Conservation (phyloP, 345 rosid genomes). For the Acer saccharum region DNA sequence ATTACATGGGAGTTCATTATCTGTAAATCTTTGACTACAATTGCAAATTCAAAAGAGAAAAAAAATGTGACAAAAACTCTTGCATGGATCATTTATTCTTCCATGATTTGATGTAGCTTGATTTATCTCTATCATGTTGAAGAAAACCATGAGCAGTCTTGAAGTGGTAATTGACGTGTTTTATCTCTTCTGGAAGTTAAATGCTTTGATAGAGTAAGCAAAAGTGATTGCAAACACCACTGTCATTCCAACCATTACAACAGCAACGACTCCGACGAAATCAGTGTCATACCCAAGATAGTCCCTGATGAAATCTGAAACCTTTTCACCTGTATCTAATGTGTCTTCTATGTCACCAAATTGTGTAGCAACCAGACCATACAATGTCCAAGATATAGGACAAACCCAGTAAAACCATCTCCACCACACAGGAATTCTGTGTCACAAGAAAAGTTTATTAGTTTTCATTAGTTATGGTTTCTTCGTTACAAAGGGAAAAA, state of each 20-base stretch:
- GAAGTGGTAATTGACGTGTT: not conserved
- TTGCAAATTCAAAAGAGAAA: not conserved
- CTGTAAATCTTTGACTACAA: not conserved
- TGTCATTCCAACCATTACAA: slow-evolving; percentile 45
- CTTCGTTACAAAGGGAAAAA: not conserved
- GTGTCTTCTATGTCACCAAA: slow-evolving; percentile 46
- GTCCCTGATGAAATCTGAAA: slow-evolving; percentile 50
- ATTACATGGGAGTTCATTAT: not conserved
- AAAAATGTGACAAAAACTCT: not conserved
- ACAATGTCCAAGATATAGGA: slow-evolving; percentile 58
- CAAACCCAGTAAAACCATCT: slow-evolving; percentile 69
- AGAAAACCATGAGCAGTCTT: not conserved
- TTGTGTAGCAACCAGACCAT: slow-evolving; percentile 58
- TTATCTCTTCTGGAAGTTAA: slow-evolving; percentile 78
- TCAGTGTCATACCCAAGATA: slow-evolving; percentile 66
- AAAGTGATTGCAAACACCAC: slow-evolving; percentile 65
- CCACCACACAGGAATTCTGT: slow-evolving; percentile 75
- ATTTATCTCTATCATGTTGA: not conserved
- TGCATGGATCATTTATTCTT: not conserved
- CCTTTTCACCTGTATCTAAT: slow-evolving; percentile 48
- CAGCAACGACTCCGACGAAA: slow-evolving; percentile 55
- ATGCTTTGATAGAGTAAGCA: slow-evolving; percentile 65
- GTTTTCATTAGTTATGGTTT: not conserved
- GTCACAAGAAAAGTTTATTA: slow-evolving; percentile 17
- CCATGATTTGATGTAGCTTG: not conserved